Base-by-base conservation (phyloP, 768 basidiomycete genomes). In the Kwoniella dendrophila region DNA sequence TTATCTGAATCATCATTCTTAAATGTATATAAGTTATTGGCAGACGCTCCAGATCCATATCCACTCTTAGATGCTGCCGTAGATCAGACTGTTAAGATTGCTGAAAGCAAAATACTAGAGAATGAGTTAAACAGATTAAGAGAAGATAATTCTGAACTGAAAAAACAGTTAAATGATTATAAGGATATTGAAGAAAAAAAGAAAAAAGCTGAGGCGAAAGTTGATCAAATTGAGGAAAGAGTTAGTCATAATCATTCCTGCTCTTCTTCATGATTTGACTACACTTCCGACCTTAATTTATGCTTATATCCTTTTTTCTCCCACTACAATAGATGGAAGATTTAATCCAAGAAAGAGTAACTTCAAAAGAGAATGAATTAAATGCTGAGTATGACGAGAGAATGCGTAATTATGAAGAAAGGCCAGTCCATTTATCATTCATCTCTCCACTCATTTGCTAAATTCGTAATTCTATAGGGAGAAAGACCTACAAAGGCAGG, bases 301-400 rank as follows among this genome's bases (percentile, higher is more conserved):
- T n/a, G n/a, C n/a, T n/a, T n/a, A n/a, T n/a, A n/a, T n/a, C n/a
- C n/a, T n/a, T n/a, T n/a, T 40, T 10, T 40, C 38, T 47, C 44
- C 44, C 10, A 47, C 27, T 50, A 30, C 16, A 43, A 6, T 34
- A 95, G 92, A 98, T 98, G 96, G 94, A 97, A 24, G 88, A 88
- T 45, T 82, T 93, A 81, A 90, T 98, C 59, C 84, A 86, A 63
- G 95, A 97, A 68, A 88, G 88, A 73, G 89, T 98, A 33, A 81
- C 83, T 2, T 89, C 90, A 78, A 98, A 97, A 80, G 92, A 97
- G 81, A 95, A 94, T 59, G 96, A 97, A 80, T 83, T 98, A 20
- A 90, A 95, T 67, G 96, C 95, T 16, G 93, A 90, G 4, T 97
- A 96, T 67, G 96, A 99, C 71, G 96, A 99, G 81, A 88, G 88